phyloP scores from a whole-genome alignment of 176 grass and related monocot species.

The Rhipidocladum racemiflorum region DNA sequence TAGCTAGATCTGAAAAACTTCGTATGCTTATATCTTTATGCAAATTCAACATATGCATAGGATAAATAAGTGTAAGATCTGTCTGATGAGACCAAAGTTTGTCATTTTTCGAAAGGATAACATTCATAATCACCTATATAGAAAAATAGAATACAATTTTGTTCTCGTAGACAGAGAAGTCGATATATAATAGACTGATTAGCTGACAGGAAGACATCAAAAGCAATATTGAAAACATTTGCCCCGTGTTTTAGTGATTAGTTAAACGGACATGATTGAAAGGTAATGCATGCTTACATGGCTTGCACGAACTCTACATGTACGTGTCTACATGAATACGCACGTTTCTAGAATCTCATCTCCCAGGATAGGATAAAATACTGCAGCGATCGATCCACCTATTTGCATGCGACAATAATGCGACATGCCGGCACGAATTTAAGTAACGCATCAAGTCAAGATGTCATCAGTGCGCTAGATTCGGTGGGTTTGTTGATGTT shows the following conservation, averaged over 20 bases:
- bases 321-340: neutral
- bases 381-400: neutral
- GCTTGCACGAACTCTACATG: neutral
- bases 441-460: slow-evolving; percentile 7
- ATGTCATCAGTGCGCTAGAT: slow-evolving; percentile 24
- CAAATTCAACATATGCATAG: neutral
- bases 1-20: neutral
- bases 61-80: neutral
- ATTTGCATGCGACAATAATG: neutral
- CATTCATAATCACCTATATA: neutral
- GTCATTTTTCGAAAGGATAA: neutral
- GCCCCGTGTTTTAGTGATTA: neutral
- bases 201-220: slow-evolving; percentile 1
- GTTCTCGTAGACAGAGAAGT: neutral
- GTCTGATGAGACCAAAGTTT: neutral
- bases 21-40: neutral
- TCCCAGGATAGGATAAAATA: slow-evolving; percentile 22
- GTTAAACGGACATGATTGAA: neutral
- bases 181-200: neutral
- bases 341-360: slow-evolving; percentile 7
- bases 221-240: neutral
- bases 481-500: slow-evolving; percentile 14
- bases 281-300: neutral
- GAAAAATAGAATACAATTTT: neutral
- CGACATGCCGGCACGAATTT: neutral